Base-by-base conservation (phyloP, 352 stramenopile genomes). In the Globisporangium splendens region DNA sequence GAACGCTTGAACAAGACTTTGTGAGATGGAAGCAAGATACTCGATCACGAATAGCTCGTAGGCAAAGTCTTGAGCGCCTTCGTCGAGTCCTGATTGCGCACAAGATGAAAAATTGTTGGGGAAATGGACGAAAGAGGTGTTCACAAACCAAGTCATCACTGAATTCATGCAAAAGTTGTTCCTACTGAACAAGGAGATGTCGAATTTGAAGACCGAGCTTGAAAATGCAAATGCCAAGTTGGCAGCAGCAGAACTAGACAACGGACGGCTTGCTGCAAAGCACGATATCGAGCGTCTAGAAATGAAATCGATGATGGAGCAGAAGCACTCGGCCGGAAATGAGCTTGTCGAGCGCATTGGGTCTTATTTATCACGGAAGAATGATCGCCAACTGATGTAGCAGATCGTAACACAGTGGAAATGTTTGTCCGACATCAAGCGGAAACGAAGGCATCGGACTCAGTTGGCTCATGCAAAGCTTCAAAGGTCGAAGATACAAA, bases 301-400 rank as follows among this genome's bases (percentile, higher is more conserved):
- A 4, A 22, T 63, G 3, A 31, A 46, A 4, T 12, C 20, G 11
- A 38, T 46, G 13, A 55, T 53, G 13, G 33, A 31, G 8, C 52
- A 48, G 20, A 58, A 58, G 50, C 50, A 49, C 13, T 55, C 39
- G n/a, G 33, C 57, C 35, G 59, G 65, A 15, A n/a, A 65, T 14
- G 56, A 54, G 24, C 56, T 81, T 38, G 56, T 65, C 22, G 47
- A 73, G n/a, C 69, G 72, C 59, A 20, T 77, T 12, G 69, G 64
- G 0, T 51, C 47, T 1, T 79, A 74, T 39, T 68, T 81, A 8
- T 56, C 57, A 0, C 80, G 61, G n/a, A 69, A 70, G 31, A 77
- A 61, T 3, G 52, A 67, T 14, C 72, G 71, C 1, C 69, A 79
- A 20, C 24, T 75, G 12, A 14, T 73, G 5, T 39, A 44, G 5